phyloP scores from a whole-genome alignment of 2,329 filamentous ascomycete species.

The Lachnellula subtilissima region DNA sequence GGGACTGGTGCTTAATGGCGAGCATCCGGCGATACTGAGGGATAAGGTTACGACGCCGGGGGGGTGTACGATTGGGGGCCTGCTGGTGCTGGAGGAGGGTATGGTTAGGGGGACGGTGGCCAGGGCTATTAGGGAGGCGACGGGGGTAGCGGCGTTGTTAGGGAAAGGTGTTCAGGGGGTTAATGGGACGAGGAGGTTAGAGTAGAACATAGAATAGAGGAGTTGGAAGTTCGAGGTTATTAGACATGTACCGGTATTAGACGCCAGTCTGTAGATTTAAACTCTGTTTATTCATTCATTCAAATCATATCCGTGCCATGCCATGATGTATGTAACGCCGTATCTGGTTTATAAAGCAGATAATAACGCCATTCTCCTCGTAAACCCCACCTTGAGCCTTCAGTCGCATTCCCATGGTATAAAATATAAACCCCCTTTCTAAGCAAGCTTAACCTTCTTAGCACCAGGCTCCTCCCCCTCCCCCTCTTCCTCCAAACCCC shows the following conservation, averaged over 20 bases:
- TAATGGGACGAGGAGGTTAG: constrained; percentile 41
- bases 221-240: too few species aligned
- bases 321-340: background rate
- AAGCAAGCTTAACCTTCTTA: constrained; percentile 23
- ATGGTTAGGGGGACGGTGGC: constrained; percentile 62
- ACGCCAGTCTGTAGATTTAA: background rate
- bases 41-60: constrained; percentile 76
- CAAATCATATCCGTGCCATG: background rate
- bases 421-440: background rate
- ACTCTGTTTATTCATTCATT: background rate
- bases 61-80: constrained; percentile 71
- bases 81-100: constrained; percentile 70
- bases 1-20: constrained; percentile 60
- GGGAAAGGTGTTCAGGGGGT: constrained; percentile 46
- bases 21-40: constrained; percentile 69
- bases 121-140: constrained; percentile 65
- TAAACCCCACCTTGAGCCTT: background rate
- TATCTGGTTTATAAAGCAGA: background rate
- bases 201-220: background rate
- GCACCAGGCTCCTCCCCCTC: constrained; percentile 12
- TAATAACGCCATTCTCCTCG: background rate
- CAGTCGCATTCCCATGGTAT: background rate
- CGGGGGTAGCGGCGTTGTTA: constrained; percentile 63
- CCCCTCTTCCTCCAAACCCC: constrained; percentile 18
- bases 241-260: background rate